phyloP scores from a whole-genome alignment of 306 rosid species.

The Senna tora region DNA sequence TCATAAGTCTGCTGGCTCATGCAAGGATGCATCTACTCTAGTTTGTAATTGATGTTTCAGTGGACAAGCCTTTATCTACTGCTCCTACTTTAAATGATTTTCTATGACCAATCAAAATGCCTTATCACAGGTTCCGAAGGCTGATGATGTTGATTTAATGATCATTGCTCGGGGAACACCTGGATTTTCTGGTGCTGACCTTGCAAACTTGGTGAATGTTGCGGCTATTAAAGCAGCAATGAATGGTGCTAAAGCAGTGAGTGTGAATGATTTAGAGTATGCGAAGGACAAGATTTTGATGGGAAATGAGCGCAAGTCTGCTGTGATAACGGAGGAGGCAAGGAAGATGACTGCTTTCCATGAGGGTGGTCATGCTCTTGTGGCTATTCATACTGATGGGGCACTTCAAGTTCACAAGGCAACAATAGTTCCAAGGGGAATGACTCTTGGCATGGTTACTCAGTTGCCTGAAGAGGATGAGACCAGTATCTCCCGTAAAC shows the following conservation, averaged over 20 bases:
- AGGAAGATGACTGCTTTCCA: constrained; percentile 79
- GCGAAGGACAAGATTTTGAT: constrained; percentile 89
- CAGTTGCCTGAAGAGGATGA: constrained; percentile 79
- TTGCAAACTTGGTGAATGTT: constrained; percentile 83
- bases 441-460: constrained; percentile 89
- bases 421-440: constrained; percentile 89
- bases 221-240: constrained; percentile 94
- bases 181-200: constrained; percentile 92
- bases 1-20: neutral
- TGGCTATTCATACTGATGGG: constrained; percentile 82
- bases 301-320: constrained; percentile 95
- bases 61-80: neutral
- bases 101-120: constrained; percentile 16
- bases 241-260: constrained; percentile 85
- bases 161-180: constrained; percentile 87
- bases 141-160: constrained; percentile 80
- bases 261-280: constrained; percentile 82
- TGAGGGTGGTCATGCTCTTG: constrained; percentile 95
- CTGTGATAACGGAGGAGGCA: constrained; percentile 73
- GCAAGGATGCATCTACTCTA: neutral
- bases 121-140: constrained; percentile 68
- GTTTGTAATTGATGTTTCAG: neutral
- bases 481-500: constrained; percentile 69
- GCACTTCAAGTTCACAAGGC: constrained; percentile 93
- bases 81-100: neutral